phyloP scores from a whole-genome alignment of 495 filamentous ascomycete species.

The Tuber melanosporum region DNA sequence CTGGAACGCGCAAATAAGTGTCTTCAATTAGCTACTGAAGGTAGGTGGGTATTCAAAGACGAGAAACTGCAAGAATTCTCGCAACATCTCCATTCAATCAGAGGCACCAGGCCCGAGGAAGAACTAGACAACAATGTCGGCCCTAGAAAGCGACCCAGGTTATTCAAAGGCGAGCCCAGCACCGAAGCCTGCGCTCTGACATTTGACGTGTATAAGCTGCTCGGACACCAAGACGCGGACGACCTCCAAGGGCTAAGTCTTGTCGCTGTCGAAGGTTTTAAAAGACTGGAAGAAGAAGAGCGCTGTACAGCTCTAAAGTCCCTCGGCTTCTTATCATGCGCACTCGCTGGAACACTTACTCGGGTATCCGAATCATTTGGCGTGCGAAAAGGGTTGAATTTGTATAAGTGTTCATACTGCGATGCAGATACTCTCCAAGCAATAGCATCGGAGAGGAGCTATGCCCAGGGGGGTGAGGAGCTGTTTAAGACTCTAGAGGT shows the following conservation, averaged over 20 bases:
- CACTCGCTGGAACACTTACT: slow-evolving; percentile 42
- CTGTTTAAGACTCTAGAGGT: slow-evolving; percentile 52
- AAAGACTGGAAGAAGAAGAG: slow-evolving; percentile 28
- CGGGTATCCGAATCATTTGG: slow-evolving; percentile 19
- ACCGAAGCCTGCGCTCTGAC: slow-evolving; percentile 20
- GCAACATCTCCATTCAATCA: slow-evolving; percentile 11
- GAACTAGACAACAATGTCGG: slow-evolving; percentile 21
- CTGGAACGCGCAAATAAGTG: slow-evolving; percentile 19
- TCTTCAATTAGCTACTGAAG: slow-evolving; percentile 23
- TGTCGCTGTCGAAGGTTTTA: slow-evolving; percentile 31
- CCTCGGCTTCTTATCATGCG: slow-evolving; percentile 48
- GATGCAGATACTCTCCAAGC: slow-evolving; percentile 43
- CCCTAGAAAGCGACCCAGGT: slow-evolving; percentile 29
- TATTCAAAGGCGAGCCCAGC: slow-evolving; percentile 20
- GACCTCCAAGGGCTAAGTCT: slow-evolving; percentile 25
- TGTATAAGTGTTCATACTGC: slow-evolving; percentile 43
- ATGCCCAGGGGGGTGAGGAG: slow-evolving; percentile 45
- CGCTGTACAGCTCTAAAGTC: slow-evolving; percentile 36
- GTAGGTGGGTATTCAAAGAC: slow-evolving; percentile 30
- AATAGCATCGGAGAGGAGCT: slow-evolving; percentile 21
- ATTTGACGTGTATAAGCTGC: slow-evolving; percentile 22
- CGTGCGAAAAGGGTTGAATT: slow-evolving; percentile 23
- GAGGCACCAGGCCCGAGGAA: slow-evolving; percentile 10
- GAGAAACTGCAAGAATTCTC: slow-evolving; percentile 19
- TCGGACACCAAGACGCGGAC: slow-evolving; percentile 23